Evolutionary conservation across 495 filamentous ascomycete species (phyloP), one percentile per base, ranked within the genome.

Genomic region (Ascobolus immersus): DNA sequence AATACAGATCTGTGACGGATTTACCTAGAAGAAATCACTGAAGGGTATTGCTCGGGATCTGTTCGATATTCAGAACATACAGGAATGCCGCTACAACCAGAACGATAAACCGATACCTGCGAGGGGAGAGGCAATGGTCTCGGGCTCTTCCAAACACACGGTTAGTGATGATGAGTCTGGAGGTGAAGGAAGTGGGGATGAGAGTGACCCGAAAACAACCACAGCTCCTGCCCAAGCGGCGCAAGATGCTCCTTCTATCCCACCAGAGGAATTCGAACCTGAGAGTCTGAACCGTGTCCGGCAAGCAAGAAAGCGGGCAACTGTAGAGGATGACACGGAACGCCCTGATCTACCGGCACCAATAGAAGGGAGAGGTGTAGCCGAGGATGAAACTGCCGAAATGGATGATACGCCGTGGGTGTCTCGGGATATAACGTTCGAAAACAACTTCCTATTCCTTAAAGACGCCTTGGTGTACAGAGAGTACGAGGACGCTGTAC

Each of bases 381-480:
- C 7, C 7, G 22, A 7, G 7, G 22, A 7, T 25, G 22, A 25
- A n/a, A n/a, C n/a, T n/a, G n/a, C 22, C 22, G 22, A 25, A 25
- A n/a, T 25, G 22, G 7, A 7, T 25, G 7, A 25, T 25, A 7
- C n/a, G 22, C 7, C 7, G 7, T 7, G 22, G 22, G 22, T 25
- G 22, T 7, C 7, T 7, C 13, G 34, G 4, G 35, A 37, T 22
- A 9, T 37, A 9, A 20, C 22, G 7, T 21, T 30, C 18, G 27
- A 37, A n/a, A 37, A 37, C 12, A 9, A 12, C 9, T 8, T 23
- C 9, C 19, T 37, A 18, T 37, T 32, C 28, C 3, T 37, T 11
- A 24, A 37, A 19, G 25, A 37, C 7, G 35, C 25, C 6, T n/a
- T 37, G 18, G 9, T 21, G n/a, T 37, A 37, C 19, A 32, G 28